Evolutionary conservation across 345 rosid species (phyloP), one percentile per base, ranked within the genome.

Genomic region (Gossypium ekmanianum): DNA sequence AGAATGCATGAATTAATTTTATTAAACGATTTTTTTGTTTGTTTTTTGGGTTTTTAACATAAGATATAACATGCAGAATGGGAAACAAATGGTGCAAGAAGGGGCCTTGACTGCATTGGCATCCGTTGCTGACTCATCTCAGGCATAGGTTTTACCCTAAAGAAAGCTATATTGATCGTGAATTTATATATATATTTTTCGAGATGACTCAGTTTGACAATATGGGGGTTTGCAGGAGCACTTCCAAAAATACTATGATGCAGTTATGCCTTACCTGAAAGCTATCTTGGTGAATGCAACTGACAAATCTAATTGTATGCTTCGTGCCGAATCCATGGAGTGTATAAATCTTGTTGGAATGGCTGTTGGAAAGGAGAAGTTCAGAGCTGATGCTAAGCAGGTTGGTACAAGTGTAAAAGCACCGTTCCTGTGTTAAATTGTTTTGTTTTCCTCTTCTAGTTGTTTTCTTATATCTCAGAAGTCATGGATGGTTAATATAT

Each of bases 51-150:
- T 10, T 61, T 54, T 75, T 61, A 62, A 65, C 62, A 29, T 73
- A 72, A 45, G 27, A 24, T 77, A 57, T 67, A 70, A 26, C 26
- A 71, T 61, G 71, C 79, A 96, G 99, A 93, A 92, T 88, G 97
- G 94, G 79, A 96, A 92, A 68, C 99, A 93, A 89, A 93, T 96
- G 99, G 99, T 96, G 79, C 98, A 96, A 92, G 99, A 93, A 86
- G 98, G 99, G 57, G 99, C 99, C 24, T 87, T 96, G 84, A 96
- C 99, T 72, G 99, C 99, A 75, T 86, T 96, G 83, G 99, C 99
- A 52, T 96, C 99, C 34, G 99, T 96, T 80, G 98, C 99, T 57
- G 99, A 96, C 79, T 96, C 99, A 41, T 96, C 99, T 69, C 99
- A 96, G 97, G 99, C 90, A 81, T 68, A 71, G 74, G n/a, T 22